phyloP scores from a whole-genome alignment of 805 yeast species.

The Metschnikowia henanensis region DNA sequence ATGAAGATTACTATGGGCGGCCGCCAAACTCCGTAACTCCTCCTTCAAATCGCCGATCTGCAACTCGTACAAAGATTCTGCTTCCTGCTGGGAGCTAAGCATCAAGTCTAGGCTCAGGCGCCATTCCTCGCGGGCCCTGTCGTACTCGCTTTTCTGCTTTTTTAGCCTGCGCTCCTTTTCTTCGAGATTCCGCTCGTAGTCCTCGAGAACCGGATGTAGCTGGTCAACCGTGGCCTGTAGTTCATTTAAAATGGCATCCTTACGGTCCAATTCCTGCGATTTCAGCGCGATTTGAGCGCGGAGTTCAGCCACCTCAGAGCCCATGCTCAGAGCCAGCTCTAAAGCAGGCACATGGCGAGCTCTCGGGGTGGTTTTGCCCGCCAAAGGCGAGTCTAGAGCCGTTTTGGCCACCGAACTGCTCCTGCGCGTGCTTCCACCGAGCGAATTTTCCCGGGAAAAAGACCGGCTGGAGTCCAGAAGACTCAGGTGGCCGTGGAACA shows the following conservation, averaged over 20 bases:
- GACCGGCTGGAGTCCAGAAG: neutral
- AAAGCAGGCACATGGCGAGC: neutral
- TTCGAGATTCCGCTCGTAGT: slow-evolving; percentile 43
- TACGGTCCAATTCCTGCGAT: slow-evolving; percentile 36
- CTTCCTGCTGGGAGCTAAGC: slow-evolving; percentile 55
- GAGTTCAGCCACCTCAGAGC: slow-evolving; percentile 7
- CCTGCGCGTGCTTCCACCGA: slow-evolving; percentile 1
- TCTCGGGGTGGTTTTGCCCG: neutral
- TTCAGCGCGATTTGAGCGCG: slow-evolving; percentile 11
- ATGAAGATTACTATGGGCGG: too few species aligned
- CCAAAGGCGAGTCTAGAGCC: slow-evolving; percentile 1
- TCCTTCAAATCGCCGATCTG: slow-evolving; percentile 41
- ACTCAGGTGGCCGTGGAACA: neutral
- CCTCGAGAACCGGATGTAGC: slow-evolving; percentile 46
- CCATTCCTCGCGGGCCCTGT: slow-evolving; percentile 57
- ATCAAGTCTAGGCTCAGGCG: slow-evolving; percentile 56
- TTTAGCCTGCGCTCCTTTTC: slow-evolving; percentile 47
- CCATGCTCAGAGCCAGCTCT: neutral
- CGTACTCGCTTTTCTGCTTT: slow-evolving; percentile 49
- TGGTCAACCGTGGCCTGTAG: slow-evolving; percentile 49
- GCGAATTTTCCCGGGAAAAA: slow-evolving; percentile 5
- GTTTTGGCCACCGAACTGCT: neutral
- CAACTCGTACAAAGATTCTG: slow-evolving; percentile 47
- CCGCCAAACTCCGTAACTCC: slow-evolving; percentile 10
- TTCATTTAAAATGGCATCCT: slow-evolving; percentile 47